Percentiles rank a stretch among this genome's conserved stretches.
phyloP scores from a whole-genome alignment of 192 early-diverging fungal species.

The Dimargaris verticillata region DNA sequence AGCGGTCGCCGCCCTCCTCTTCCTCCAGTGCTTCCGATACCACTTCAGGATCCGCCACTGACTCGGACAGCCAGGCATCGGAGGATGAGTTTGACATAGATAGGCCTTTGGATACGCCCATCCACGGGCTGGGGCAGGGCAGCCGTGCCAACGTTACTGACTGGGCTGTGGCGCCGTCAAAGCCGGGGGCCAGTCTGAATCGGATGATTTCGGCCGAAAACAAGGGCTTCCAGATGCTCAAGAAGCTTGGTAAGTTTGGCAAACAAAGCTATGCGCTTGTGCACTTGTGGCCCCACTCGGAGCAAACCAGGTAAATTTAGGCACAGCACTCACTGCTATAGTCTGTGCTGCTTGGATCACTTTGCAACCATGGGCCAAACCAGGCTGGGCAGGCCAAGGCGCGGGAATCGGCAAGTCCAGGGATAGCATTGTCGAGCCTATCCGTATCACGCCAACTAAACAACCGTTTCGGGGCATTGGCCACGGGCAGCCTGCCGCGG shows the following conservation, averaged over 20 bases:
- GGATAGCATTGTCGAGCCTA: not conserved
- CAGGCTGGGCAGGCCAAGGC: not conserved
- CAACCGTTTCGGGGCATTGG: not conserved
- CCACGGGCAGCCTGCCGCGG: not conserved
- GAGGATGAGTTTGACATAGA: not conserved
- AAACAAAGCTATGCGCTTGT: not conserved
- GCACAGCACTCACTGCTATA: not conserved
- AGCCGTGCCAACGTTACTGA: not conserved
- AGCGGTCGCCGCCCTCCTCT: not conserved
- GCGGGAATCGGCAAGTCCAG: not conserved
- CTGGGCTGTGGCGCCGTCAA: not conserved
- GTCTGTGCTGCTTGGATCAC: not conserved
- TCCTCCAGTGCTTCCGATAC: not conserved
- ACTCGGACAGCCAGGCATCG: not conserved
- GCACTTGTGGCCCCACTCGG: not conserved
- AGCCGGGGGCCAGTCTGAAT: not conserved
- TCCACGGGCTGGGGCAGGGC: not conserved
- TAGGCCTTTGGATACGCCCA: not conserved
- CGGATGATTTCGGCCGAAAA: conserved; percentile 8
- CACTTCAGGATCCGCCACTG: not conserved
- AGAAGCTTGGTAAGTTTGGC: conserved; percentile 6
- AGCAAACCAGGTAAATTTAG: not conserved
- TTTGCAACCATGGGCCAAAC: not conserved
- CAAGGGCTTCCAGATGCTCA: conserved; percentile 9
- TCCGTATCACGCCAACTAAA: not conserved